Percentiles rank a stretch among this genome's conserved stretches.
phyloP scores from a whole-genome alignment of 2,329 filamentous ascomycete species.

The Geoglossum cookeanum region DNA sequence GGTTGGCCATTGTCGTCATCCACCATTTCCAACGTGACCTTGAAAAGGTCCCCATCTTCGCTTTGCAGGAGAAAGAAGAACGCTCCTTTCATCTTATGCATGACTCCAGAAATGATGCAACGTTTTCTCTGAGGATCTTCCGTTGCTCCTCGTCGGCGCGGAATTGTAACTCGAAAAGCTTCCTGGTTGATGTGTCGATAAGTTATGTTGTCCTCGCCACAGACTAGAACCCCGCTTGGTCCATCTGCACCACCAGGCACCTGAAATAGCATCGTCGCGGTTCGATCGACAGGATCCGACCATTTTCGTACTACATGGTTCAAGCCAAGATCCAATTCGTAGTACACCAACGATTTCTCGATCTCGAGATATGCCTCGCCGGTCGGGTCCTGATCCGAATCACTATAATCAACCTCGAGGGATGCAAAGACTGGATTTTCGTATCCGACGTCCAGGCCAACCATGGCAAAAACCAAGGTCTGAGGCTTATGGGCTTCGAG shows the following conservation, averaged over 20 bases:
- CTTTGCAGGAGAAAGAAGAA: constrained; percentile 96
- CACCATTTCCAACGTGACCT: constrained; percentile 80
- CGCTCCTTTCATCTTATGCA: constrained; percentile 89
- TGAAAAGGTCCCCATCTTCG: constrained; percentile 97
- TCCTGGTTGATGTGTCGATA: constrained; percentile 95
- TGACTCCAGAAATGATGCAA: constrained; percentile 73
- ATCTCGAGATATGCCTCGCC: constrained; percentile 63
- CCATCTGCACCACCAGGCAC: constrained; percentile 88
- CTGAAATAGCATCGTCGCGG: constrained; percentile 78
- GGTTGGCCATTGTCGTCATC: constrained; percentile 60
- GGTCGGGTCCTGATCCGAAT: constrained; percentile 77
- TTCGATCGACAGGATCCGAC: constrained; percentile 83
- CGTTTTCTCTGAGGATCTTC: constrained; percentile 88
- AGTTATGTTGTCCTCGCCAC: constrained; percentile 82
- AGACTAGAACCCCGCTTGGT: constrained; percentile 87
- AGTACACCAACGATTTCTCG: constrained; percentile 88
- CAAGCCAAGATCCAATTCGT: constrained; percentile 86
- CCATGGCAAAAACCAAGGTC: constrained; percentile 72
- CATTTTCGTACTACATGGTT: constrained; percentile 96
- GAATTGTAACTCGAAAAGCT: constrained; percentile 74
- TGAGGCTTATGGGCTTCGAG: constrained; percentile 90
- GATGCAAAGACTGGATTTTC: constrained; percentile 94
- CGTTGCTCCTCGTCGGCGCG: constrained; percentile 64
- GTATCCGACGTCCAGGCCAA: constrained; percentile 85
- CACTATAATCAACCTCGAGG: constrained; percentile 81